Evolutionary conservation across 768 basidiomycete genomes (phyloP).

Genomic region (Lactarius quietus): DNA sequence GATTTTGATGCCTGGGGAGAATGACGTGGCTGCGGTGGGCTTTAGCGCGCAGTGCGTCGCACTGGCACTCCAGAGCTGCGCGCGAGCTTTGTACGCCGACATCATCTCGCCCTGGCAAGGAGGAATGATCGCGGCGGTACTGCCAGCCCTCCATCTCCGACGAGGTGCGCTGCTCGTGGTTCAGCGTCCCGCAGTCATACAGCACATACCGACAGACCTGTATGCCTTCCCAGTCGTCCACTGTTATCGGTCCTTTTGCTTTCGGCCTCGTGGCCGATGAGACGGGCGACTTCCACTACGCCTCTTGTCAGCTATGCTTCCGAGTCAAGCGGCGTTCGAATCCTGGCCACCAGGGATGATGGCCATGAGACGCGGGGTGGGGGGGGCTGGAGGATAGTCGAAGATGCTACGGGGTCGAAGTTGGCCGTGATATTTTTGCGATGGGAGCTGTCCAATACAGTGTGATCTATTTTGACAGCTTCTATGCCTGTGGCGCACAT

Average conservation of each 20-base stretch:
- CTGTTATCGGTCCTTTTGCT: constrained; percentile 56
- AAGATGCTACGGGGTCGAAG: background rate
- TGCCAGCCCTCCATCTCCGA: constrained; percentile 79
- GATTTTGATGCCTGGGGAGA: constrained; percentile 58
- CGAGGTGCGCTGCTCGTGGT: constrained; percentile 45
- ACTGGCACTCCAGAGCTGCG: constrained; percentile 88
- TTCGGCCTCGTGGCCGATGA: constrained; percentile 84
- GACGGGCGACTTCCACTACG: constrained; percentile 88
- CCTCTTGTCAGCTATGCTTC: constrained; percentile 83
- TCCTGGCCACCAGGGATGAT: constrained; percentile 59
- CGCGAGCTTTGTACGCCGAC: constrained; percentile 81
- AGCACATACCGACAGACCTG: background rate
- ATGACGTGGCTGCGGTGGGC: constrained; percentile 74
- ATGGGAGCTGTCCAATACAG: background rate
- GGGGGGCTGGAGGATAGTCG: background rate
- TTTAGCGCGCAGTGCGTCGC: constrained; percentile 82
- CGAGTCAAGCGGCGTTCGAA: constrained; percentile 77
- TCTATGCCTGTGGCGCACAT: background rate
- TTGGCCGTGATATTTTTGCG: background rate
- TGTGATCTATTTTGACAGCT: background rate
- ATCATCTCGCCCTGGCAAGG: constrained; percentile 83
- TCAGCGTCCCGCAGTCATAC: too few species aligned
- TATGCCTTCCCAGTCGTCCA: constrained; percentile 54
- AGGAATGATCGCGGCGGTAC: constrained; percentile 88
- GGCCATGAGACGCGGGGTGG: background rate